Base-by-base conservation (phyloP, 805 yeast species). In the Monosporozyma aquatica region DNA sequence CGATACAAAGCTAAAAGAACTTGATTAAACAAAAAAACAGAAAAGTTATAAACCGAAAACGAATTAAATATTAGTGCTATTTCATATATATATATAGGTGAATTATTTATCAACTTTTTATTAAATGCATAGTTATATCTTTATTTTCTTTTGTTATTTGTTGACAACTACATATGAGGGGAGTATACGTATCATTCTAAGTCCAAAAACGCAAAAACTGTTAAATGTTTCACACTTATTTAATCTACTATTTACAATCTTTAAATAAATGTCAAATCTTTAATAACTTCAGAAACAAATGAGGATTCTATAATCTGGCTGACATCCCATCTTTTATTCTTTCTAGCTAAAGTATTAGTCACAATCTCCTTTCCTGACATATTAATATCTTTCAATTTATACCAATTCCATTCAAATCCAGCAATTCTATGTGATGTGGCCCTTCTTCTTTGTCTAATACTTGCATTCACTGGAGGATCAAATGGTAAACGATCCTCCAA, bases 391-490 rank as follows among this genome's bases (percentile, higher is more conserved):
- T 43, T 35, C 49, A 75, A 62, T 18, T 61, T 60, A 47, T 63
- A 71, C 97, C 97, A 90, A 28, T 72, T 73, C 98, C 98, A 92
- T 47, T 85, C 92, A 28, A 86, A 79, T 56, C 90, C 75, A 5
- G 97, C 97, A 25, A 90, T 92, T 43, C 97, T 68, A 61, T 90
- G 96, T 0, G 95, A 82, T 37, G 80, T 74, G 30, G 81, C 63
- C 45, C 61, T 40, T 46, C 47, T 52, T 51, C 59, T 46, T 58
- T 55, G 58, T 48, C 58, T 56, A 32, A 50, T 46, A 26, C 68
- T 65, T 33, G 68, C 65, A 37, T 68, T 66, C 2, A 87, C 89
- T 2, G 89, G 81, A 2, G 85, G 76, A 58, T 92, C 99, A 67
- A 92, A 92, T 4, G 99, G 99, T 38, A 92, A 67, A 43, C 96